phyloP scores from a whole-genome alignment of 2,329 filamentous ascomycete species.

The Cylindrodendrum hubeiense region DNA sequence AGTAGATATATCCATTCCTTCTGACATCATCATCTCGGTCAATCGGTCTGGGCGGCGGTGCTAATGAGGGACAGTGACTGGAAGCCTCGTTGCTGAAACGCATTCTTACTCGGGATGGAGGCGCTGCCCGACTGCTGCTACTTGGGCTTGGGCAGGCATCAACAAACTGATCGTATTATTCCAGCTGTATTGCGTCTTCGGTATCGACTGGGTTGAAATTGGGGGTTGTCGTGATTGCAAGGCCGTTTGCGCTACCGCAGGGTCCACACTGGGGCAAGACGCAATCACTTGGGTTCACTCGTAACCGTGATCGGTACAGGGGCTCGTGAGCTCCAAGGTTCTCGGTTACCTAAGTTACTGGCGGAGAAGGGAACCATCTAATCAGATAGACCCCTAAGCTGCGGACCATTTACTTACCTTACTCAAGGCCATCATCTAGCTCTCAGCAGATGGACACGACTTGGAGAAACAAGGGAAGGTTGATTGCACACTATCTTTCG shows the following conservation, averaged over 20 bases:
- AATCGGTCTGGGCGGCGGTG: too few relatives aligned
- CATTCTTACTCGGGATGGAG: too few relatives aligned
- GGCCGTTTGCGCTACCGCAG: background rate
- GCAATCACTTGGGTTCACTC: too few relatives aligned
- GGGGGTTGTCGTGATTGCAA: too few relatives aligned
- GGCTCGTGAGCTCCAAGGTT: too few relatives aligned
- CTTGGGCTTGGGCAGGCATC: background rate
- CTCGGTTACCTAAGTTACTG: background rate
- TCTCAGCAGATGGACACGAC: background rate
- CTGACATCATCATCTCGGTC: background rate
- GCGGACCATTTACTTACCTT: background rate
- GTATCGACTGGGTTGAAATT: background rate
- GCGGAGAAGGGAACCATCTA: constrained; percentile 2
- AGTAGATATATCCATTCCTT: too few relatives aligned
- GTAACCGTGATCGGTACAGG: too few relatives aligned
- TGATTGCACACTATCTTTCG: background rate
- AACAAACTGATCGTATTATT: background rate
- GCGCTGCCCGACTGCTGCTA: background rate
- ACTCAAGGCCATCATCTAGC: background rate
- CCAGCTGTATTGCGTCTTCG: background rate
- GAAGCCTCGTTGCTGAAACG: too few relatives aligned
- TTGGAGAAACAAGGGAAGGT: background rate
- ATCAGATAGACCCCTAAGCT: background rate
- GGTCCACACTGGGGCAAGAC: too few relatives aligned
- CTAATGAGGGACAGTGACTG: background rate